Evolutionary conservation across 1,139 yeast genomes (phyloP), one percentile per base, ranked within the genome.

Genomic region (Debaryomycetaceae sp.): DNA sequence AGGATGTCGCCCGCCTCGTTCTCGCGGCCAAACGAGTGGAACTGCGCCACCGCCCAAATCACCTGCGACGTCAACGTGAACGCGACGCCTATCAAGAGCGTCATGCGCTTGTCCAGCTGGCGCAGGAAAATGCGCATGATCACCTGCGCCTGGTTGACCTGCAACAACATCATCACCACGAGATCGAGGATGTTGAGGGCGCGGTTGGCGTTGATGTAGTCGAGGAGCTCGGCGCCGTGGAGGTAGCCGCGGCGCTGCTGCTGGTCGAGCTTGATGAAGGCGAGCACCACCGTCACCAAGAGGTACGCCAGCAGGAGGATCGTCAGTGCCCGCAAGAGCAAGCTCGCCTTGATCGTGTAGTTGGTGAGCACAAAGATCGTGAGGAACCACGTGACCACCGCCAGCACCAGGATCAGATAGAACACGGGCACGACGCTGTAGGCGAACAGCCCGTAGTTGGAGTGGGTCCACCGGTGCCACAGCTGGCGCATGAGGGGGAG

Each of bases 101-200:
- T 72, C 27, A 79, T 56, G 34, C 86, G 62, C 48, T 80, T 81
- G 53, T 86, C 95, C 34, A 71, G 69, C 33, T 73, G 82, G 25
- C 95, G 65, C 33, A 75, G 75, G 45, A 83, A 84, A 17, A 83
- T 57, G 33, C 91, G 60, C 75, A 81, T 80, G 5, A 83, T 66
- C 16, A 83, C 78, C 46, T 83, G 89, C 0, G 83, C 88, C 49
- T 83, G 91, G 35, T 85, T 78, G 21, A 83, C 59, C 49, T 80
- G 83, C 14, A 83, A 59, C 4, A 83, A 47, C 5, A 81, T 53
- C 15, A 78, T 78, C 18, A 78, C 73, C 1, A 85, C 48, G 25
- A 83, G 62, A 43, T 80, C 86, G n/a, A 83, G 58, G 6, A 77
- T 64, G 34, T 75, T 71, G 41, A 83, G 69, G 14, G 73, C 67